Evolutionary conservation across 1,139 yeast genomes (phyloP).

Genomic region (Debaryomyces psychrophilus): DNA sequence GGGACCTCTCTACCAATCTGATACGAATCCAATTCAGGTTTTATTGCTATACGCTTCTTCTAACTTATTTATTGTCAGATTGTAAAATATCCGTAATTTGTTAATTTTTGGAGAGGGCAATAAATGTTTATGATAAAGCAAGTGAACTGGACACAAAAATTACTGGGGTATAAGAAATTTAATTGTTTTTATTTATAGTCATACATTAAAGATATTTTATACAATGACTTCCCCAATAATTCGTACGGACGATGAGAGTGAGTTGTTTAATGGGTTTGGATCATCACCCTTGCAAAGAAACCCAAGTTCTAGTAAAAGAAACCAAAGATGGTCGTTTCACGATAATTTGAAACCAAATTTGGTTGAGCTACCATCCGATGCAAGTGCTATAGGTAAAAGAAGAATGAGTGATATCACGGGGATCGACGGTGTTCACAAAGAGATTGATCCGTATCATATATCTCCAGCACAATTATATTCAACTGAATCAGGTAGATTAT

Average conservation of each 20-base stretch:
- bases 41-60: too few species aligned
- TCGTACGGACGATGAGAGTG: conserved; percentile 37
- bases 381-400: conserved; percentile 26
- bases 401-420: conserved; percentile 48
- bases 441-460: conserved; percentile 52
- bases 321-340: conserved; percentile 51
- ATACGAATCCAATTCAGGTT: too few species aligned
- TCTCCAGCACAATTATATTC: conserved; percentile 90
- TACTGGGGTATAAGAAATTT: conserved; percentile 5
- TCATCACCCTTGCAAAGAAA: conserved; percentile 35
- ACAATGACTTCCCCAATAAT: conserved; percentile 10
- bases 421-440: conserved; percentile 58
- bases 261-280: conserved; percentile 45
- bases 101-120: neutral
- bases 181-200: neutral
- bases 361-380: conserved; percentile 36
- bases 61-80: too few species aligned
- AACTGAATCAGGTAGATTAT: conserved; percentile 85
- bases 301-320: conserved; percentile 33
- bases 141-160: conserved; percentile 7
- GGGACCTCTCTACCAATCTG: too few species aligned
- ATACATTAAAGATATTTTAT: neutral
- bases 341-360: conserved; percentile 41
- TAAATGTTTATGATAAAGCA: conserved; percentile 2
- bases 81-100: too few species aligned